phyloP scores from a whole-genome alignment of 768 basidiomycete genomes.

The Russula sp. region DNA sequence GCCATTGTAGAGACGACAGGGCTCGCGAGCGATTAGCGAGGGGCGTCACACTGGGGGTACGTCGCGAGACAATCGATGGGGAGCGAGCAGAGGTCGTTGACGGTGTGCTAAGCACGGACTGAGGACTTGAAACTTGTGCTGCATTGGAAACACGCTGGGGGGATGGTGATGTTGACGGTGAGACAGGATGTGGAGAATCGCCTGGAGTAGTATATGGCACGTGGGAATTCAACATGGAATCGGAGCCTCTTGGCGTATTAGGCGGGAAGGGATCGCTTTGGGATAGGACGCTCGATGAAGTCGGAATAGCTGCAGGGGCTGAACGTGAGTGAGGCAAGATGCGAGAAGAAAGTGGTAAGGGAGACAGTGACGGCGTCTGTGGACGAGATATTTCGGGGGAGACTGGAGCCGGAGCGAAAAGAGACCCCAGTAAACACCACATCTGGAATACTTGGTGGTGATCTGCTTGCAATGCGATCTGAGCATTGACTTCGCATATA shows the following conservation, averaged over 20 bases:
- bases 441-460: constrained; percentile 50
- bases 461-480: constrained; percentile 51
- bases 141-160: constrained; percentile 14
- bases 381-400: constrained; percentile 27
- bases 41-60: constrained; percentile 15
- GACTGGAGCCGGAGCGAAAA: constrained; percentile 39
- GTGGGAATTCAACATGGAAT: constrained; percentile 25
- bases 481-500: constrained; percentile 56
- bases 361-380: constrained; percentile 22
- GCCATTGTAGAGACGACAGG: constrained; percentile 34
- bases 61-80: constrained; percentile 18
- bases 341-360: constrained; percentile 22
- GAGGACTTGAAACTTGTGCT: constrained; percentile 11
- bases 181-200: constrained; percentile 4
- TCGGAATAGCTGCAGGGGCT: constrained; percentile 36
- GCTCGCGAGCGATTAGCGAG: constrained; percentile 23
- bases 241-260: constrained; percentile 19
- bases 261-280: constrained; percentile 21
- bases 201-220: constrained; percentile 1
- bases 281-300: constrained; percentile 23
- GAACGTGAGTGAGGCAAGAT: constrained; percentile 34
- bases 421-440: constrained; percentile 59
- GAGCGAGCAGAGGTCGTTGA: constrained; percentile 8
- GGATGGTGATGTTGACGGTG: constrained; percentile 19
- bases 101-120: constrained; percentile 13